Conservation (phyloP, 345 rosid species). For the Jatropha curcas region DNA sequence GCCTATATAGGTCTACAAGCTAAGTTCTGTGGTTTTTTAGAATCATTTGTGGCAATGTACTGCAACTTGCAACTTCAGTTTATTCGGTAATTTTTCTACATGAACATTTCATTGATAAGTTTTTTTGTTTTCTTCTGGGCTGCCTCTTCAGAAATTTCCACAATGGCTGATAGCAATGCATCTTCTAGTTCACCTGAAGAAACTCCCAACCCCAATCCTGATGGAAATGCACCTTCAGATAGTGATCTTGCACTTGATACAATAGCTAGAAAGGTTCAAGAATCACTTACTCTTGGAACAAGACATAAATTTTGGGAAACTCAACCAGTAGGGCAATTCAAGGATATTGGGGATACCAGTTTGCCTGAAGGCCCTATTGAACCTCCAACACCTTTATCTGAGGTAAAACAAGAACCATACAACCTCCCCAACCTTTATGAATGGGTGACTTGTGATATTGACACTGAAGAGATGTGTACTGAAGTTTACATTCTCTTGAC, state of each 20-base stretch:
- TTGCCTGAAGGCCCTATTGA: slow-evolving; percentile 83
- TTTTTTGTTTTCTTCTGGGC: not conserved
- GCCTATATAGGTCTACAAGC: not conserved
- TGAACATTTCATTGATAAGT: not conserved
- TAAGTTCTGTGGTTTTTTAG: not conserved
- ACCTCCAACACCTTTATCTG: slow-evolving; percentile 56
- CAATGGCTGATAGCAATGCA: slow-evolving; percentile 56
- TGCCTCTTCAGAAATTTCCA: not conserved
- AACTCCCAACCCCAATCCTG: slow-evolving; percentile 39
- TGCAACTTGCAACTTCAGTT: not conserved
- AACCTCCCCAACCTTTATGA: slow-evolving; percentile 74
- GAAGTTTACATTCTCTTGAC: slow-evolving; percentile 78
- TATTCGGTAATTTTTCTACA: not conserved
- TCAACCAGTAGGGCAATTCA: slow-evolving; percentile 88
- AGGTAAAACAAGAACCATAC: slow-evolving; percentile 85
- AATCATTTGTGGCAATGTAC: not conserved
- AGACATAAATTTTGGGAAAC: slow-evolving; percentile 92
- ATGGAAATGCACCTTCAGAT: slow-evolving; percentile 36
- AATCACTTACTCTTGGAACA: slow-evolving; percentile 52
- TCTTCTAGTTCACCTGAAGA: slow-evolving; percentile 52
- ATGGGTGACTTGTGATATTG: slow-evolving; percentile 85
- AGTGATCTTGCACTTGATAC: slow-evolving; percentile 50
- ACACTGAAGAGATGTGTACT: slow-evolving; percentile 62
- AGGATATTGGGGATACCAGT: slow-evolving; percentile 62
- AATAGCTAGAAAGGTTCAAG: slow-evolving; percentile 62